Evolutionary conservation across 129 eudicot genomes (phyloP), one percentile per base, ranked within the genome.

Genomic region (Tanacetum coccineum): DNA sequence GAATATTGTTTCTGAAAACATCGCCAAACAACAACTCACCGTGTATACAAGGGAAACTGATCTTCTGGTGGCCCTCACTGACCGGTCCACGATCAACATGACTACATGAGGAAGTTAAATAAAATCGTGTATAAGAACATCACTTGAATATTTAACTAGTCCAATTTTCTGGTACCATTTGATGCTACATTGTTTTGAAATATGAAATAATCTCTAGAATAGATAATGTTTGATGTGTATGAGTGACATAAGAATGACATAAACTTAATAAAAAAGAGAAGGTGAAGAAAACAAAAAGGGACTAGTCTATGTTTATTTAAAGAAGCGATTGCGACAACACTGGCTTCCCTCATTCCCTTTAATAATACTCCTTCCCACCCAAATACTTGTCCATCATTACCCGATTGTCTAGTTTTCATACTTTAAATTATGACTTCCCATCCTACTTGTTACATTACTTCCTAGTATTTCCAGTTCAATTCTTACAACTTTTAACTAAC

Each of bases 301-400:
- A 13, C 45, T 28, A 48, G 79, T 21, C 67, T 66, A 74, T 75
- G 68, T 67, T 22, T 9, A 8, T 9, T 57, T 26, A 59, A 59
- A 59, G 66, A 68, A 63, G 79, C 18, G 79, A 75, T 56, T 59
- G 67, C 47, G 79, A 75, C 77, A 53, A 73, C 78, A 55, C 78
- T 73, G 15, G 66, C 49, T 42, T 51, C 64, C 64, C 59, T 74
- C 68, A 59, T 67, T 65, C 63, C 80, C 80, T 76, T 68, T 68
- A 76, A 76, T 76, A 76, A 76, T 76, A 76, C 80, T 76, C 70
- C 57, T 51, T 68, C 70, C 80, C 80, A 76, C 75, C 80, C 80
- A 76, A 71, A 69, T 68, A 76, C 65, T 17, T 40, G 25, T 48
- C 67, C 75, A 71, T 76, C 75, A 68, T 68, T 68, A 68, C 70